Evolutionary conservation across 805 yeast species (phyloP).

Genomic region (Nakazawaea wickerhamii): DNA sequence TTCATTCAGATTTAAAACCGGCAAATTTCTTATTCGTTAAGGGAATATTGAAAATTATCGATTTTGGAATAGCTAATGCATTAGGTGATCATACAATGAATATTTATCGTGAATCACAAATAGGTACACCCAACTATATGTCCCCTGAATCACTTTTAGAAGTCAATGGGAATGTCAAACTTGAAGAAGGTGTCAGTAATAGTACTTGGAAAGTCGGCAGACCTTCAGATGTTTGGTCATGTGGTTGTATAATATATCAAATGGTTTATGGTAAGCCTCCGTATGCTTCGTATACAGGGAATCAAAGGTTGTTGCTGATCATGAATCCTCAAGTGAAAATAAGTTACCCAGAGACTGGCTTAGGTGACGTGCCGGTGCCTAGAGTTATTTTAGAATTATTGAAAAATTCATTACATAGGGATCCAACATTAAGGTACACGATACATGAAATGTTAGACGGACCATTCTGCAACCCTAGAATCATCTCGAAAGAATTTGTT

Average conservation of each 20-base stretch:
- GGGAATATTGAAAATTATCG: conserved; percentile 83
- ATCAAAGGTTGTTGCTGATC: conserved; percentile 75
- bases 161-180: conserved; percentile 29
- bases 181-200: conserved; percentile 15
- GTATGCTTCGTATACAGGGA: conserved; percentile 71
- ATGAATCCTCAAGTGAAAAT: conserved; percentile 78
- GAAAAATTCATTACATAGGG: conserved; percentile 63
- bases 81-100: conserved; percentile 91
- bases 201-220: conserved; percentile 75
- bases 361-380: conserved; percentile 63
- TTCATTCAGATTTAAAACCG: conserved; percentile 47
- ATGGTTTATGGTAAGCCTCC: conserved; percentile 95
- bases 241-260: conserved; percentile 93
- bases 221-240: conserved; percentile 97
- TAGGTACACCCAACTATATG: conserved; percentile 97
- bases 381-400: conserved; percentile 64
- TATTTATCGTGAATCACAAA: conserved; percentile 81
- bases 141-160: conserved; percentile 92
- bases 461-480: conserved; percentile 69
- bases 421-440: conserved; percentile 63
- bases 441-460: conserved; percentile 55
- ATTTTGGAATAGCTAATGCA: conserved; percentile 93
- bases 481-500: conserved; percentile 61
- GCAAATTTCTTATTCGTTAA: conserved; percentile 74
- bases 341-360: conserved; percentile 55